phyloP scores from a whole-genome alignment of 2,329 filamentous ascomycete species.

The Trichoderma harzianum region DNA sequence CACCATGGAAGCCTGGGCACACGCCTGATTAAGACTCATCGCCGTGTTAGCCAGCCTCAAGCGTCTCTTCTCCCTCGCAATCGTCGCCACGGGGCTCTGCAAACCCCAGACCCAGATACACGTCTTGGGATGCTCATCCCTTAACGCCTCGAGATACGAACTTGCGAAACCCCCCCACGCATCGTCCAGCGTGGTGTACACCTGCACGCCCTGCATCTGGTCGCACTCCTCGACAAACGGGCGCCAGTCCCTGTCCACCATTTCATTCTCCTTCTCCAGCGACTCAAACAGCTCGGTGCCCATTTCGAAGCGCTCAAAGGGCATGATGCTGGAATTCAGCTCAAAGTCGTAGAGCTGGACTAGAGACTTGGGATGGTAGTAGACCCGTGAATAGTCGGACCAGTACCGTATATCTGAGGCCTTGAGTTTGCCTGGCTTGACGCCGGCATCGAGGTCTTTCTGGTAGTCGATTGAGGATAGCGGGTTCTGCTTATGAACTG shows the following conservation, averaged over 20 bases:
- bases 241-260: conserved; percentile 86
- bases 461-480: conserved; percentile 76
- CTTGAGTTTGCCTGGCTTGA: conserved; percentile 62
- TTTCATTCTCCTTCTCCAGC: conserved; percentile 75
- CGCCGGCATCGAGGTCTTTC: conserved; percentile 70
- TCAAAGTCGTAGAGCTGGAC: conserved; percentile 87
- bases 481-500: conserved; percentile 64
- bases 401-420: conserved; percentile 81
- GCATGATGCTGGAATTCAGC: conserved; percentile 72
- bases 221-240: conserved; percentile 92
- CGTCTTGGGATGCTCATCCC: conserved; percentile 88
- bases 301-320: conserved; percentile 86
- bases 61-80: conserved; percentile 48
- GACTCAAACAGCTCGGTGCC: conserved; percentile 73
- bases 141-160: conserved; percentile 69
- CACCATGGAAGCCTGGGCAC: conserved; percentile 70
- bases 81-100: conserved; percentile 57
- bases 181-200: conserved; percentile 69
- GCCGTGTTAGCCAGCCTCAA: conserved; percentile 71
- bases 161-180: conserved; percentile 77
- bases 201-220: conserved; percentile 81
- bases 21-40: conserved; percentile 65
- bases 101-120: conserved; percentile 84
- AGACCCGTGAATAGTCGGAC: conserved; percentile 94
- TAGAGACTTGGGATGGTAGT: conserved; percentile 83